phyloP scores from a whole-genome alignment of 163 green algal species.

The Chlamydomonas reinhardtii region DNA sequence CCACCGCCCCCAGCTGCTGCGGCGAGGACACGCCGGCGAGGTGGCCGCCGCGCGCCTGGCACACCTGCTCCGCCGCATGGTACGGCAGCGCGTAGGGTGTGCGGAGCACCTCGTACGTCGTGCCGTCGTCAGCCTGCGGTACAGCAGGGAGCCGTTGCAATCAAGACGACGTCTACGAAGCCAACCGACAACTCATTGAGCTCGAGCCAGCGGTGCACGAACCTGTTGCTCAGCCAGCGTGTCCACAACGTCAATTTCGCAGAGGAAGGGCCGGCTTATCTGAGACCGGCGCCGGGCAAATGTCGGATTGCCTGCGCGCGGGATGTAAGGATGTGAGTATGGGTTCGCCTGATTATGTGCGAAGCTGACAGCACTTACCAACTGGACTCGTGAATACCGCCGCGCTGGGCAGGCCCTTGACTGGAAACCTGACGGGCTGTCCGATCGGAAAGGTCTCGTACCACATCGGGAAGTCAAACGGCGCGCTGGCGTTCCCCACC shows the following conservation, averaged over 20 bases:
- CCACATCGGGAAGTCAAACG: neutral
- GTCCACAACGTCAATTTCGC: neutral
- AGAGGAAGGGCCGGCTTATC: no score
- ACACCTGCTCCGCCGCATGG: slow-evolving; percentile 1
- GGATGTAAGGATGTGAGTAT: no score
- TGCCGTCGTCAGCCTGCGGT: neutral
- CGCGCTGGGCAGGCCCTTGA: no score
- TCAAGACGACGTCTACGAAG: neutral
- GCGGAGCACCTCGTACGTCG: neutral
- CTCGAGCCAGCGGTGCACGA: neutral
- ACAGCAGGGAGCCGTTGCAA: no score
- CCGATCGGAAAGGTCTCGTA: neutral
- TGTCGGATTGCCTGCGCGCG: no score
- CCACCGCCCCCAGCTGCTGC: neutral
- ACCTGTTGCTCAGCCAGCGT: neutral
- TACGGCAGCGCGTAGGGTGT: neutral
- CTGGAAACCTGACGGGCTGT: neutral
- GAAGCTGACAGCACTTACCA: no score
- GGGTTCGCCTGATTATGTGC: no score
- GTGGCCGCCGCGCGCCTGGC: slow-evolving; percentile 2
- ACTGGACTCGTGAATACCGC: no score
- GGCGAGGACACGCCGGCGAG: neutral
- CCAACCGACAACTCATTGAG: neutral
- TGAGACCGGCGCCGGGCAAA: no score
- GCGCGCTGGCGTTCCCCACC: neutral